phyloP scores from a whole-genome alignment of 2,329 filamentous ascomycete genomes.

The Tolypocladium album region DNA sequence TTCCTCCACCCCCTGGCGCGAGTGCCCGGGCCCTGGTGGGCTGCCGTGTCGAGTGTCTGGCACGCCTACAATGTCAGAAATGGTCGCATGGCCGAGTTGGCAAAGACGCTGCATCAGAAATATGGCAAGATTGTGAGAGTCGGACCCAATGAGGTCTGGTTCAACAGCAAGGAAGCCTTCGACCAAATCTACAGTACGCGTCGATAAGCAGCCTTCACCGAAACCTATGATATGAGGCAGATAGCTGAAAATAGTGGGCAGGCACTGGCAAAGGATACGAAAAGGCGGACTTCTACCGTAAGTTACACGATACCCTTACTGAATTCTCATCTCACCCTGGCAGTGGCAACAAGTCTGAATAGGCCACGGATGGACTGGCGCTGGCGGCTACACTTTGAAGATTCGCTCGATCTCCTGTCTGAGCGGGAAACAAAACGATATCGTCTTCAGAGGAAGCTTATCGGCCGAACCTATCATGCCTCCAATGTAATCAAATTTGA shows the following conservation, averaged over 20 bases:
- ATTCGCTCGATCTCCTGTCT: slow-evolving; percentile 40
- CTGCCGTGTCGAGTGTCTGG: slow-evolving; percentile 37
- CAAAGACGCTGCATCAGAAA: slow-evolving; percentile 28
- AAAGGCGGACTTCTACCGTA: slow-evolving; percentile 43
- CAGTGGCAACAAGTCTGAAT: slow-evolving; percentile 34
- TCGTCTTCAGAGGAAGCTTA: slow-evolving; percentile 35
- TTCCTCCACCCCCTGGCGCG: slow-evolving; percentile 31
- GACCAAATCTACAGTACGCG: slow-evolving; percentile 34
- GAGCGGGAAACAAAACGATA: slow-evolving; percentile 36
- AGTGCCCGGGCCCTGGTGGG: slow-evolving; percentile 35
- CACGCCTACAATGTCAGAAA: slow-evolving; percentile 33
- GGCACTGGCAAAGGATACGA: slow-evolving; percentile 35
- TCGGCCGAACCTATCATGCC: slow-evolving; percentile 36
- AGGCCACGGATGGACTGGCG: slow-evolving; percentile 30
- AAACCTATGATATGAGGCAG: background rate
- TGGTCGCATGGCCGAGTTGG: slow-evolving; percentile 30
- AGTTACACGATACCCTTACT: slow-evolving; percentile 4
- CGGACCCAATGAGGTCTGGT: slow-evolving; percentile 43
- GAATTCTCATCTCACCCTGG: background rate
- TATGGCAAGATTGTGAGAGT: slow-evolving; percentile 43
- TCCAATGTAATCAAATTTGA: slow-evolving; percentile 31
- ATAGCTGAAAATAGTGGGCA: slow-evolving; percentile 10
- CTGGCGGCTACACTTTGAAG: slow-evolving; percentile 22
- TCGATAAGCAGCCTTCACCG: background rate
- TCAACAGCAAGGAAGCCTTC: slow-evolving; percentile 35